Percentiles rank a stretch among this genome's conserved stretches.
Evolutionary conservation across 192 early-diverging fungal species (phyloP).

Genomic region (Umbelopsis sp.): DNA sequence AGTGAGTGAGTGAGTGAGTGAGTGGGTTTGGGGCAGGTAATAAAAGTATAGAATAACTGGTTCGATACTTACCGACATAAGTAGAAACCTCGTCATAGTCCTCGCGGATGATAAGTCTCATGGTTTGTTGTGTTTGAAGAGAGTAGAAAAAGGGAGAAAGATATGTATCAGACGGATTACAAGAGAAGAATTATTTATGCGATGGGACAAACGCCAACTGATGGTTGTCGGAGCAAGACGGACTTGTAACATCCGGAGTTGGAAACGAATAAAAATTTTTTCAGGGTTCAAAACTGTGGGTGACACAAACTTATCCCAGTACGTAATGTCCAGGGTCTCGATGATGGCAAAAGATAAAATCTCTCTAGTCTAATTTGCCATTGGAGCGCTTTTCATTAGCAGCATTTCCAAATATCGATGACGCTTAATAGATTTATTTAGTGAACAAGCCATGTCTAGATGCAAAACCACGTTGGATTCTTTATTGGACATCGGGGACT

Average conservation of each 20-base stretch:
- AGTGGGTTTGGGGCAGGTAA: not conserved
- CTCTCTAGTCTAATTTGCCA: too few relatives aligned
- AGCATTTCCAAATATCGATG: too few relatives aligned
- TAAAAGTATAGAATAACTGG: too few relatives aligned
- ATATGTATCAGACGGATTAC: not conserved
- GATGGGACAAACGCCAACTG: not conserved
- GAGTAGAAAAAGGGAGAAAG: not conserved
- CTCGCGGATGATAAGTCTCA: slow-evolving; percentile 77
- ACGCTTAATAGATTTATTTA: too few relatives aligned
- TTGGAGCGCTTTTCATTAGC: too few relatives aligned
- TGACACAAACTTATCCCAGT: not conserved
- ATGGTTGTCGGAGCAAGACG: not conserved
- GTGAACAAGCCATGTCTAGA: too few relatives aligned
- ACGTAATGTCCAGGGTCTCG: not conserved
- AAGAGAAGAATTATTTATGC: slow-evolving; percentile 8
- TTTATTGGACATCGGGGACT: too few relatives aligned
- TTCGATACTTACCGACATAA: slow-evolving; percentile 51
- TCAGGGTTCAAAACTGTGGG: not conserved
- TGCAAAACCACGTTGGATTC: too few relatives aligned
- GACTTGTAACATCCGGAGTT: not conserved
- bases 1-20: not conserved
- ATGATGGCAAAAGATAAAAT: too few relatives aligned
- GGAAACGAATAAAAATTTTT: not conserved
- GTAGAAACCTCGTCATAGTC: slow-evolving; percentile 67
- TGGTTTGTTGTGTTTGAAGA: slow-evolving; percentile 23